Percentiles rank a stretch among this genome's conserved stretches.
These are phyloP conservation scores for Psilocybe subaeruginosa DNA, from an alignment of 768 basidiomycete species.

Conservation along the genomic window DNA sequence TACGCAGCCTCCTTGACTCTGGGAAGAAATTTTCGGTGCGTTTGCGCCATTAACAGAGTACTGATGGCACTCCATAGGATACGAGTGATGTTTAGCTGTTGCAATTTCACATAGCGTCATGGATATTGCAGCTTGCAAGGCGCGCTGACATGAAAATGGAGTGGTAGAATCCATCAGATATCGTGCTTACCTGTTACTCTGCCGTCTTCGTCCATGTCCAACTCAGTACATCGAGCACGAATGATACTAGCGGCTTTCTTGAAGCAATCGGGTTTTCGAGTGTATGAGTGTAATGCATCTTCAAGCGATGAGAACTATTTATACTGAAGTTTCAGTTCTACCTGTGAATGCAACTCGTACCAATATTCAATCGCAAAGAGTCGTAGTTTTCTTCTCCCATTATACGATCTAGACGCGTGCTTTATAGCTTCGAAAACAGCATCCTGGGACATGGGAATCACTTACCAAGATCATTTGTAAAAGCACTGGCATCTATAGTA, in stretches of 20 bases:
- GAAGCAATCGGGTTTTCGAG: constrained; percentile 65
- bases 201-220: constrained; percentile 62
- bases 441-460: background rate
- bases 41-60: constrained; percentile 29
- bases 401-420: background rate
- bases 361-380: constrained; percentile 12
- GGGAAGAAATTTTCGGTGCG: constrained; percentile 2
- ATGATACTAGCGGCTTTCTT: constrained; percentile 52
- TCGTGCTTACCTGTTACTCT: constrained; percentile 55
- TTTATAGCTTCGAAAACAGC: background rate
- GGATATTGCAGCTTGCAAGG: constrained; percentile 61
- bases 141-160: background rate
- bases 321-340: background rate
- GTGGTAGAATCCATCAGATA: background rate
- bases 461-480: background rate
- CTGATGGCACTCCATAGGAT: constrained; percentile 65
- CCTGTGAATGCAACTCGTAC: constrained; percentile 6
- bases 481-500: background rate
- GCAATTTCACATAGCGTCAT: constrained; percentile 84
- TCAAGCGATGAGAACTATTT: background rate
- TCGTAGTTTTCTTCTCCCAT: background rate
- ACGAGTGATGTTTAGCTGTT: constrained; percentile 67
- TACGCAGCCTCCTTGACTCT: constrained; percentile 40
- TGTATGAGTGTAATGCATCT: constrained; percentile 47
- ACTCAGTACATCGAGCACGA: constrained; percentile 51